A percentile compares a stretch with the other conserved stretches of the same genome.
Evolutionary conservation across 2,329 filamentous ascomycete species (phyloP).

Genomic region (Aspergillus chevalieri): DNA sequence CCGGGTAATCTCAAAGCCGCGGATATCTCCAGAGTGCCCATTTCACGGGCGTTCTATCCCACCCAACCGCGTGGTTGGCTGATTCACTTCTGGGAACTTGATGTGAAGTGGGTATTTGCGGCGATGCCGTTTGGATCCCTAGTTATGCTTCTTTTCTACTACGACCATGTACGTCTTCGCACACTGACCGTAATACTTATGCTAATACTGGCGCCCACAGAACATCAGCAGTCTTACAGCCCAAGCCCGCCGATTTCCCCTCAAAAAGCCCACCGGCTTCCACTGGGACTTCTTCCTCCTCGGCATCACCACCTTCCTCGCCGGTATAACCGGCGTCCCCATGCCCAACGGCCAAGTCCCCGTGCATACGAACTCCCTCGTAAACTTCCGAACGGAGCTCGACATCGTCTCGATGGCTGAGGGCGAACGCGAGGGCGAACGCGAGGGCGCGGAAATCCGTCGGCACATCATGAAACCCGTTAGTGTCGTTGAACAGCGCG

Average conservation of each 20-base stretch:
- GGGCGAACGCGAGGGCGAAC: background rate
- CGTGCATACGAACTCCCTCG: background rate
- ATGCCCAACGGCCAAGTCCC: constrained; percentile 61
- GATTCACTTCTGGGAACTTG: constrained; percentile 69
- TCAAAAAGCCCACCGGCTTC: constrained; percentile 70
- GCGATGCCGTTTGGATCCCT: constrained; percentile 74
- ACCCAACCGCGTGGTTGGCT: constrained; percentile 66
- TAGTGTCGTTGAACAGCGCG: constrained; percentile 58
- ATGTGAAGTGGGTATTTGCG: constrained; percentile 63
- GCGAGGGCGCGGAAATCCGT: constrained; percentile 51
- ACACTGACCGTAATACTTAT: too few relatives aligned
- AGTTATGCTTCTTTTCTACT: constrained; percentile 75
- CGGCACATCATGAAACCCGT: constrained; percentile 35
- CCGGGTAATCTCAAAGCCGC: constrained; percentile 64
- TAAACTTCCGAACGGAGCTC: background rate
- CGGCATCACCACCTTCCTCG: constrained; percentile 64
- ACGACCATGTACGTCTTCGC: constrained; percentile 70
- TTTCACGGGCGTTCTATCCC: constrained; percentile 65
- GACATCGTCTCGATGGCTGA: background rate
- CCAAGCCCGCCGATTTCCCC: constrained; percentile 72
- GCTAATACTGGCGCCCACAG: too few relatives aligned
- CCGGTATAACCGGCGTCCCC: constrained; percentile 65
- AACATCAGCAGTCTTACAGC: constrained; percentile 40
- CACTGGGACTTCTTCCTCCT: constrained; percentile 76
- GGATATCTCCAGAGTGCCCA: constrained; percentile 63